Conservation (phyloP, 345 rosid genomes). For the Salix suchowensis region DNA sequence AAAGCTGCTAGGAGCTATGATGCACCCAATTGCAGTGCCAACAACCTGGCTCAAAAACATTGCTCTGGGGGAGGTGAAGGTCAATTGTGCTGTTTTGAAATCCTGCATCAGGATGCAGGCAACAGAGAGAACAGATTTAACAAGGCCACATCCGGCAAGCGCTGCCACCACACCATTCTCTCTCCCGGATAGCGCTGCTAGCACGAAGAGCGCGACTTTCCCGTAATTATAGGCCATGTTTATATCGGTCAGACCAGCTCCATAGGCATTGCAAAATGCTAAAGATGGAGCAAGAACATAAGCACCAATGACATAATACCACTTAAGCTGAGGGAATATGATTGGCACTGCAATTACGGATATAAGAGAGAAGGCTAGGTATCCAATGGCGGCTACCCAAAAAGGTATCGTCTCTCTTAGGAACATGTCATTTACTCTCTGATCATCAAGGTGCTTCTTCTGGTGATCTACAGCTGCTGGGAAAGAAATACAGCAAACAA, state of each 20-base stretch:
- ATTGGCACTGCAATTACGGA: slow-evolving; percentile 62
- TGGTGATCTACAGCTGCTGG: slow-evolving; percentile 18
- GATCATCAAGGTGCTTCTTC: slow-evolving; percentile 24
- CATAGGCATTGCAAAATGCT: slow-evolving; percentile 90
- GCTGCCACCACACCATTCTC: slow-evolving; percentile 79
- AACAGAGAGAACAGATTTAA: slow-evolving; percentile 83
- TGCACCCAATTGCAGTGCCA: slow-evolving; percentile 73
- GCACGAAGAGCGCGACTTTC: slow-evolving; percentile 74
- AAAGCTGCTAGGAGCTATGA: slow-evolving; percentile 73
- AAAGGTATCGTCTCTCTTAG: slow-evolving; percentile 66
- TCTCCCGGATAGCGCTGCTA: slow-evolving; percentile 74
- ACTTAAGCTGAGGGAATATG: slow-evolving; percentile 88
- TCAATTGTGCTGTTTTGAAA: slow-evolving; percentile 81
- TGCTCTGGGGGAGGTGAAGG: slow-evolving; percentile 76
- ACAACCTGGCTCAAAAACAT: slow-evolving; percentile 82
- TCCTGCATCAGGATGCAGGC: slow-evolving; percentile 94
- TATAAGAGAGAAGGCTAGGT: slow-evolving; percentile 43
- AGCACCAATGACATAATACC: slow-evolving; percentile 75
- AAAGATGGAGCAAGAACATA: slow-evolving; percentile 82
- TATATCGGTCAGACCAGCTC: slow-evolving; percentile 90
- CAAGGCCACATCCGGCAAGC: slow-evolving; percentile 82
- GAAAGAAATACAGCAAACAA: not conserved
- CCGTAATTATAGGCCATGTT: slow-evolving; percentile 99
- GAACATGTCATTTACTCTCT: slow-evolving; percentile 59
- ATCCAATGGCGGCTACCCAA: slow-evolving; percentile 67